A percentile compares a stretch with the other conserved stretches of the same genome.
phyloP scores from a whole-genome alignment of 345 rosid genomes.

The Combretum micranthum region DNA sequence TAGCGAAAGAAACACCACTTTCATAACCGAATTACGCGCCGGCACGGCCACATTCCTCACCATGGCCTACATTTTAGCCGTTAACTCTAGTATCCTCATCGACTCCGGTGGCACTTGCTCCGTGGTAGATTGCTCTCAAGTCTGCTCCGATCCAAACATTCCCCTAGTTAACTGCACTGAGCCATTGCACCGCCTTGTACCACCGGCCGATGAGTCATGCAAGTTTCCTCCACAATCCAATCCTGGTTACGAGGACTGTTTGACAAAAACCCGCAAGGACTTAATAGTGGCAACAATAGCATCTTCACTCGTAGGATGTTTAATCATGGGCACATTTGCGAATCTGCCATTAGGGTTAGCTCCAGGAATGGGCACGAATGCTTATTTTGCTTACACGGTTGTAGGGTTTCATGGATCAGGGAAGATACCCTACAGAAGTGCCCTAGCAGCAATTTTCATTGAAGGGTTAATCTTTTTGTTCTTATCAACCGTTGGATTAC shows the following conservation, averaged over 20 bases:
- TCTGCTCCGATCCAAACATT: conserved; percentile 10
- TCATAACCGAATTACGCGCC: conserved; percentile 16
- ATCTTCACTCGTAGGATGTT: conserved; percentile 15
- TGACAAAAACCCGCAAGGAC: conserved; percentile 11
- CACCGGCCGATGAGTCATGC: conserved; percentile 8
- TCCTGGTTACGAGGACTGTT: conserved; percentile 12
- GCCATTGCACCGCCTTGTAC: background rate
- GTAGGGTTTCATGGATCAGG: conserved; percentile 24
- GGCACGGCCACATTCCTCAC: conserved; percentile 26
- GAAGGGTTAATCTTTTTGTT: conserved; percentile 21
- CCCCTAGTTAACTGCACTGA: conserved; percentile 6
- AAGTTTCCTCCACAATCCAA: conserved; percentile 15
- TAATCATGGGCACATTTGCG: conserved; percentile 18
- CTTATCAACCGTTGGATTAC: conserved; percentile 13
- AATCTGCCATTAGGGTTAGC: conserved; percentile 23
- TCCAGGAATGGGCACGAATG: conserved; percentile 20
- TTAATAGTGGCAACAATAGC: conserved; percentile 16
- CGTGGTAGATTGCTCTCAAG: conserved; percentile 4
- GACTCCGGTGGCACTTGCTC: conserved; percentile 22
- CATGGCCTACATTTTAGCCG: conserved; percentile 23
- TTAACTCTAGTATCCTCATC: conserved; percentile 15
- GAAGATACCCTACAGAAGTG: conserved; percentile 13
- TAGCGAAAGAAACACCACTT: conserved; percentile 8
- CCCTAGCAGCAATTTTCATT: conserved; percentile 16
- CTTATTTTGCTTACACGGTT: conserved; percentile 20